A percentile compares a stretch with the other conserved stretches of the same genome.
phyloP scores from a whole-genome alignment of 2,329 filamentous ascomycete genomes.

The Aspergillus fischeri region DNA sequence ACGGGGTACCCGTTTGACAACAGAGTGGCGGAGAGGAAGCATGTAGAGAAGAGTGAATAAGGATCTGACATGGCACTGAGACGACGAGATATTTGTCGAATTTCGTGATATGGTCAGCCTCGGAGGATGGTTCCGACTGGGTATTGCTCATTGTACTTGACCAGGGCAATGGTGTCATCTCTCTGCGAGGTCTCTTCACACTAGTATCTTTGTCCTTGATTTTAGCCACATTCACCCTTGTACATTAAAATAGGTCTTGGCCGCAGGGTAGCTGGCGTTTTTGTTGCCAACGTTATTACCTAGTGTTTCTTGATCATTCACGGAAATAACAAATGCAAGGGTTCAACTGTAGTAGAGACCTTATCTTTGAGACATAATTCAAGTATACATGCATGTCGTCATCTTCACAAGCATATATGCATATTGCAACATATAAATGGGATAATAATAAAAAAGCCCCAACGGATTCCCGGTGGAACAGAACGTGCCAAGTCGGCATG shows the following conservation, averaged over 20 bases:
- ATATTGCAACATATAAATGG: background rate
- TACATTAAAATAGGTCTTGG: background rate
- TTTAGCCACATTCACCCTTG: background rate
- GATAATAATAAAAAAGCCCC: background rate
- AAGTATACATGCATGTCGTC: background rate
- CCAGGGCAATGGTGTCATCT: background rate
- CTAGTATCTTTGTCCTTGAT: background rate
- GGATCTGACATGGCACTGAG: background rate
- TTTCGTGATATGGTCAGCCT: background rate
- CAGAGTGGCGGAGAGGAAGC: constrained; percentile 51
- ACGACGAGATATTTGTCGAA: background rate
- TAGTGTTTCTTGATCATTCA: background rate
- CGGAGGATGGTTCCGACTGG: background rate
- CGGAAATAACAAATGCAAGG: background rate
- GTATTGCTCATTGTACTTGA: background rate
- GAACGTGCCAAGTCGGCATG: background rate
- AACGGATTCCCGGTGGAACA: background rate
- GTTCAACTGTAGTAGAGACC: background rate
- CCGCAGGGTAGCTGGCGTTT: background rate
- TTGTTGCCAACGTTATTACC: background rate
- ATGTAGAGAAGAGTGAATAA: constrained; percentile 28
- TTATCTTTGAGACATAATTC: background rate
- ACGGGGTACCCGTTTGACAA: constrained; percentile 65
- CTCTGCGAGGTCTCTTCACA: background rate
- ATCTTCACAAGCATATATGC: background rate